Conservation (phyloP, 78 protist species). For the Protostelium mycophagum region DNA sequence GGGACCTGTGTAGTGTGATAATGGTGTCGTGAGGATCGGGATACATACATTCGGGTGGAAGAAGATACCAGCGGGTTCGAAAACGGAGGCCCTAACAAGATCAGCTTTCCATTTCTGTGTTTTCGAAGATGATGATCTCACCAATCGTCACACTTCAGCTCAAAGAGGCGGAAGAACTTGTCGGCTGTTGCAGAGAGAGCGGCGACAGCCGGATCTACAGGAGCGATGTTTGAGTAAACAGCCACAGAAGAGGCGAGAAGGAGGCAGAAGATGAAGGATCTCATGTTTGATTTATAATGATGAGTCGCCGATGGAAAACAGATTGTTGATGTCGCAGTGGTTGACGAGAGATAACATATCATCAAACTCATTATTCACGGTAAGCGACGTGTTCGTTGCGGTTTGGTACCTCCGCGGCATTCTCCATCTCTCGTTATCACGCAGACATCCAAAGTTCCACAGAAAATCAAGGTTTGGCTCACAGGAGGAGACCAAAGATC, state of each 20-base stretch:
- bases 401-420: too few species aligned
- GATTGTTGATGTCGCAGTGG: too few species aligned
- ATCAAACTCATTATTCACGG: too few species aligned
- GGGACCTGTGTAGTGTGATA: not conserved
- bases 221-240: too few species aligned
- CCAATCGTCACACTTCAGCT: not conserved
- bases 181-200: not conserved
- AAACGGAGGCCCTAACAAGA: not conserved
- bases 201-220: not conserved
- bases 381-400: too few species aligned
- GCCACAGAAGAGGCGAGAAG: not conserved
- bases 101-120: not conserved
- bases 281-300: too few species aligned
- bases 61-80: not conserved
- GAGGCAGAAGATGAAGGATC: not conserved
- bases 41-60: not conserved
- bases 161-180: not conserved
- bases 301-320: too few species aligned
- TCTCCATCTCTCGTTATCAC: too few species aligned
- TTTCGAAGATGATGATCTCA: not conserved
- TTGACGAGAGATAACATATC: too few species aligned
- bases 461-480: too few species aligned
- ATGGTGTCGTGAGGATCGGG: not conserved
- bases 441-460: too few species aligned
- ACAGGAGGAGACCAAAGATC: too few species aligned